Conservation (phyloP, 352 stramenopile species). For the Albugo candida region DNA sequence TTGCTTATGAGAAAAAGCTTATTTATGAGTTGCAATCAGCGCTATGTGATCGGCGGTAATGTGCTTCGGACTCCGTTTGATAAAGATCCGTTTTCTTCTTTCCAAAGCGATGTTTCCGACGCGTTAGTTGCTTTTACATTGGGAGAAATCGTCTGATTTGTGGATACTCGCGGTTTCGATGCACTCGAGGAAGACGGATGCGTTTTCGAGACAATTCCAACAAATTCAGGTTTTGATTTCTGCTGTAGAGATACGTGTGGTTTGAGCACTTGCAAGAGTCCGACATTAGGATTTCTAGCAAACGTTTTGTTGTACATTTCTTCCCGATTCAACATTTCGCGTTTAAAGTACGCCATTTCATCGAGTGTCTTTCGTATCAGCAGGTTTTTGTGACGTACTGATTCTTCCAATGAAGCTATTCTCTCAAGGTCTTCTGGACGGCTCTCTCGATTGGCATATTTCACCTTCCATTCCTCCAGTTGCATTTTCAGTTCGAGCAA, state of each 20-base stretch:
- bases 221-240: background rate
- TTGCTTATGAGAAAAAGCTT: too few species aligned
- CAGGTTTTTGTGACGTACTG: conserved; percentile 44
- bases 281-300: conserved; percentile 60
- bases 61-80: too few species aligned
- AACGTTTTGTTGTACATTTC: conserved; percentile 91
- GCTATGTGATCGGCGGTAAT: too few species aligned
- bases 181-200: too few species aligned
- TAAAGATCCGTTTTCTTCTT: too few species aligned
- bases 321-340: conserved; percentile 83
- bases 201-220: too few species aligned
- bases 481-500: conserved; percentile 18
- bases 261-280: conserved; percentile 77
- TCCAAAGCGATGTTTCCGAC: too few species aligned
- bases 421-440: conserved; percentile 57
- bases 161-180: too few species aligned
- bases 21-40: too few species aligned
- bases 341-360: conserved; percentile 87
- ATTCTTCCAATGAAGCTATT: conserved; percentile 48
- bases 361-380: conserved; percentile 47
- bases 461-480: conserved; percentile 31
- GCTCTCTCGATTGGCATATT: conserved; percentile 36
- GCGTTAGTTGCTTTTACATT: too few species aligned
- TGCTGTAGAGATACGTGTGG: conserved; percentile 39
- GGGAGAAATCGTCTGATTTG: too few species aligned